Evolutionary conservation across 2,329 filamentous ascomycete genomes (phyloP).

Genomic region (Hansfordia pulvinata): DNA sequence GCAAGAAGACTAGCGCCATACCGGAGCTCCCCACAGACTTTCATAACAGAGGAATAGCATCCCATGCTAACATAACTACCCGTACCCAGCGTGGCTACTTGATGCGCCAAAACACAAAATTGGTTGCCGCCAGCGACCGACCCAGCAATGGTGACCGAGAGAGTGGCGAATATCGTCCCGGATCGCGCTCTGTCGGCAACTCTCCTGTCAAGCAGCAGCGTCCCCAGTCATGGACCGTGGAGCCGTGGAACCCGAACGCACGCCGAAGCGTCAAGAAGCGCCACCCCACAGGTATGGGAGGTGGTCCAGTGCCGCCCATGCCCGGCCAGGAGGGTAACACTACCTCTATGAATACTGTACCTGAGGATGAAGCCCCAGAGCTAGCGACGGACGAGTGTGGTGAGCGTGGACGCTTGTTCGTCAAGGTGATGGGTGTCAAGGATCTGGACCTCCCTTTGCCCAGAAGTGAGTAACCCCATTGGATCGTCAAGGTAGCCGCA

Average conservation of each 20-base stretch:
- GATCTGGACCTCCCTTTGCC: constrained; percentile 86
- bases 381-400: constrained; percentile 58
- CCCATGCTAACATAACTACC: constrained; percentile 49
- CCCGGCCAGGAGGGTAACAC: constrained; percentile 81
- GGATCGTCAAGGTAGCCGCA: constrained; percentile 4
- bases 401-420: constrained; percentile 83
- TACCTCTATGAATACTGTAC: constrained; percentile 47
- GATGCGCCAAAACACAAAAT: constrained; percentile 96
- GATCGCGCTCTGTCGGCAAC: constrained; percentile 51
- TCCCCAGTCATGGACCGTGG: constrained; percentile 87
- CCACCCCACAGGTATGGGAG: constrained; percentile 24
- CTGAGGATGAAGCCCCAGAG: constrained; percentile 54
- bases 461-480: constrained; percentile 51
- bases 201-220: constrained; percentile 65
- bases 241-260: constrained; percentile 83
- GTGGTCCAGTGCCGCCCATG: constrained; percentile 63
- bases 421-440: constrained; percentile 98
- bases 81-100: constrained; percentile 86
- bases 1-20: constrained; percentile 6
- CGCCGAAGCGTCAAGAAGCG: constrained; percentile 52
- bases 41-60: constrained; percentile 12
- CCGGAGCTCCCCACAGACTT: constrained; percentile 8
- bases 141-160: constrained; percentile 28
- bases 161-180: constrained; percentile 34
- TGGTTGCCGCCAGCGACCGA: constrained; percentile 83